Conservation (phyloP, 2,329 filamentous ascomycete species). For the Aspergillus arachidicola region DNA sequence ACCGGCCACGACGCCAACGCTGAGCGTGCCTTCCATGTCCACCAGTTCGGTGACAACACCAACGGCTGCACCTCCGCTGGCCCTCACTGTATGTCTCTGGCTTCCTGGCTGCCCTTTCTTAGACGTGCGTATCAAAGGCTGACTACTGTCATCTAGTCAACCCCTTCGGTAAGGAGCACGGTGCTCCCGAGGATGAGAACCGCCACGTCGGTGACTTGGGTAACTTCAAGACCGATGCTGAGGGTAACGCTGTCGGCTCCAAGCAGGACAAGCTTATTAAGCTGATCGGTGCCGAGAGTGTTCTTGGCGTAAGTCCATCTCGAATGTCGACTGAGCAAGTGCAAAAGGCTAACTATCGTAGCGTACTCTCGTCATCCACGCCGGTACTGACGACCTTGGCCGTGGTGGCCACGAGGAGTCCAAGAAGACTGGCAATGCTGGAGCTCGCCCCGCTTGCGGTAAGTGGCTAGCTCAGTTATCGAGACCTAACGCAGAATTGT, state of each 20-base stretch:
- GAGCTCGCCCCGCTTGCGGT: slow-evolving; percentile 91
- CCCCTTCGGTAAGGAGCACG: slow-evolving; percentile 89
- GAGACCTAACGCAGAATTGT: slow-evolving; percentile 1
- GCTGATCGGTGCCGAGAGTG: slow-evolving; percentile 92
- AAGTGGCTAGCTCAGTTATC: slow-evolving; percentile 40
- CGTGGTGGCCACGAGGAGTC: slow-evolving; percentile 90
- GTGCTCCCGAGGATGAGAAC: slow-evolving; percentile 76
- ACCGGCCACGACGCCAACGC: slow-evolving; percentile 90
- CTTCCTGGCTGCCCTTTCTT: not conserved
- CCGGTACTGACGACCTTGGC: slow-evolving; percentile 94
- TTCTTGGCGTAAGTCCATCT: slow-evolving; percentile 73
- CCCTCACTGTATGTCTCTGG: slow-evolving; percentile 78
- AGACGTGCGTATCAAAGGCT: slow-evolving; percentile 5
- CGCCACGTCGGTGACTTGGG: slow-evolving; percentile 97
- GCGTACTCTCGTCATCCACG: slow-evolving; percentile 94
- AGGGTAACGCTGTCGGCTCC: slow-evolving; percentile 86
- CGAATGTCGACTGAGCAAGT: not conserved
- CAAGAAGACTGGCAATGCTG: slow-evolving; percentile 98
- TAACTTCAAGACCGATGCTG: slow-evolving; percentile 92
- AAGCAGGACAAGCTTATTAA: slow-evolving; percentile 82
- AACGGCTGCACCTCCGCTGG: slow-evolving; percentile 99
- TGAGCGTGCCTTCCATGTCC: slow-evolving; percentile 97
- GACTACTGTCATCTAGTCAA: slow-evolving; percentile 67
- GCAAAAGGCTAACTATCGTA: slow-evolving; percentile 40
- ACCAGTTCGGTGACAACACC: slow-evolving; percentile 99